Evolutionary conservation across 2,329 filamentous ascomycete genomes (phyloP).

Genomic region (Pseudocercospora macadamiae): DNA sequence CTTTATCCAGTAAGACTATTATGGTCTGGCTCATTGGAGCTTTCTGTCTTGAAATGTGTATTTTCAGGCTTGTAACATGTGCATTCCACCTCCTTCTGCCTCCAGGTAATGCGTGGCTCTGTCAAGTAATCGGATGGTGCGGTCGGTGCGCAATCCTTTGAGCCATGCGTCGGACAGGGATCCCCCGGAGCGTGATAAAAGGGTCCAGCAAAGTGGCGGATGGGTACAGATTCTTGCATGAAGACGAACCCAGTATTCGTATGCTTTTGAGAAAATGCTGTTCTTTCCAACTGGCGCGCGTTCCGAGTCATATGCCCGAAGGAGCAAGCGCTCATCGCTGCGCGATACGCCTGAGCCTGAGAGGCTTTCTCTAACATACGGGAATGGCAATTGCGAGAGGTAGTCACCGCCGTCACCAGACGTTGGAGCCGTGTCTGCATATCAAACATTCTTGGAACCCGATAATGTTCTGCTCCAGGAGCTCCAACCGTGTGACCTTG

Average conservation of each 20-base stretch:
- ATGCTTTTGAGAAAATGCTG: not conserved
- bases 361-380: not conserved
- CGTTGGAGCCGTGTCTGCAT: not conserved
- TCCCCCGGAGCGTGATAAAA: not conserved
- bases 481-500: not conserved
- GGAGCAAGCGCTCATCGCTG: not conserved
- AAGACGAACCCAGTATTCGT: not conserved
- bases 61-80: too few species aligned
- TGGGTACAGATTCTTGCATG: not conserved
- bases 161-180: not conserved
- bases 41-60: too few species aligned
- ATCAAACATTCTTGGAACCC: not conserved
- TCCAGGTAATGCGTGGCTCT: too few species aligned
- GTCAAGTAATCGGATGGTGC: too few species aligned
- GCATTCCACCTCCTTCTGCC: too few species aligned
- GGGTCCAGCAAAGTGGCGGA: not conserved
- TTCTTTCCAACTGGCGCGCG: not conserved
- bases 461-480: not conserved
- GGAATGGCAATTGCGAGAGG: not conserved
- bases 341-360: not conserved
- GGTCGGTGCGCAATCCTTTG: too few species aligned
- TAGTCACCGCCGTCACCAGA: not conserved
- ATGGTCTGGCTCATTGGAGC: too few species aligned
- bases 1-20: too few species aligned
- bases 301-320: not conserved